Evolutionary conservation across 352 stramenopile species (phyloP).

Genomic region (Poterioochromonas sp.): DNA sequence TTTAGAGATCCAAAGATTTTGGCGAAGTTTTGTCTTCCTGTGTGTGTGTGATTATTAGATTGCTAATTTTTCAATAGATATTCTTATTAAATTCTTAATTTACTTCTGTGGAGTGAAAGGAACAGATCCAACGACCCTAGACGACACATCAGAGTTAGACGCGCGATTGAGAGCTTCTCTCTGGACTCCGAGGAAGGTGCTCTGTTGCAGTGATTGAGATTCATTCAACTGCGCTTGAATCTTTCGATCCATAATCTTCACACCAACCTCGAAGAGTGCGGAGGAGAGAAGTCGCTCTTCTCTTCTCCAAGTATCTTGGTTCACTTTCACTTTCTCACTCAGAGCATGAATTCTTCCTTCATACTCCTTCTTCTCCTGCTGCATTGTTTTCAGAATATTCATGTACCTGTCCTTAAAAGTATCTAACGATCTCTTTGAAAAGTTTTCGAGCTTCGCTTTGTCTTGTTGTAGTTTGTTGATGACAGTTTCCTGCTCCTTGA

Average conservation of each 20-base stretch:
- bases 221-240: neutral
- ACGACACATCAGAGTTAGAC: too few species aligned
- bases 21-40: too few species aligned
- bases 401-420: slow-evolving; percentile 31
- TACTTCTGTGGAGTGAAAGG: too few species aligned
- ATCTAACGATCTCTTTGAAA: neutral
- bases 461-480: slow-evolving; percentile 8
- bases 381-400: neutral
- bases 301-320: neutral
- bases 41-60: too few species aligned
- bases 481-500: neutral
- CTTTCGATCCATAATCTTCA: neutral
- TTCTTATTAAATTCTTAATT: too few species aligned
- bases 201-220: neutral
- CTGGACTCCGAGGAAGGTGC: neutral
- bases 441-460: slow-evolving; percentile 18
- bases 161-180: slow-evolving; percentile 12
- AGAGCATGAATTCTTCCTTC: neutral
- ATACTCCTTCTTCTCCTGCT: slow-evolving; percentile 21
- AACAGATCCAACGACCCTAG: too few species aligned
- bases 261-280: neutral
- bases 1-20: too few species aligned
- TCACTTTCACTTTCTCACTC: neutral
- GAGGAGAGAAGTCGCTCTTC: slow-evolving; percentile 24
- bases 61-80: too few species aligned